These are phyloP conservation scores for Lactarius tabidus DNA, from an alignment of 768 basidiomycete genomes.

Conservation along the genomic window DNA sequence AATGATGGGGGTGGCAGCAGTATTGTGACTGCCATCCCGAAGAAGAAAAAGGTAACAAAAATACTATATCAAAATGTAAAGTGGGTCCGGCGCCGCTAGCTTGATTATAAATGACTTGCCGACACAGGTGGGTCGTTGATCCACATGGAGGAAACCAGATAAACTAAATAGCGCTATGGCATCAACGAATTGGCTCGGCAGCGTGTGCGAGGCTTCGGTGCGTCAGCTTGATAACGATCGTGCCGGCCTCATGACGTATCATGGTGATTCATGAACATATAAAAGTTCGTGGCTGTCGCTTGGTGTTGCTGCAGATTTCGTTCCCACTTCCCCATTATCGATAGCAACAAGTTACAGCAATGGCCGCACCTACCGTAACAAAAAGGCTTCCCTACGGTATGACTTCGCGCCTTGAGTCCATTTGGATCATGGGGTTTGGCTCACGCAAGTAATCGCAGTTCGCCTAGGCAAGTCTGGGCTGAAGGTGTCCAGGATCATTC, in stretches of 20 bases:
- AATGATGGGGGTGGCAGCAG: too few relatives aligned
- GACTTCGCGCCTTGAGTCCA: not conserved
- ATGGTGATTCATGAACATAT: not conserved
- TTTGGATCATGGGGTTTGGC: not conserved
- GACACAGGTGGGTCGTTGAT: too few relatives aligned
- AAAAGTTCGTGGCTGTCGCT: not conserved
- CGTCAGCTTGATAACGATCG: not conserved
- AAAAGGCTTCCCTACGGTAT: conserved; percentile 17
- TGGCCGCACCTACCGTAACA: conserved; percentile 6
- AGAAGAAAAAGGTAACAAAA: too few relatives aligned
- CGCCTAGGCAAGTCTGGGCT: conserved; percentile 48
- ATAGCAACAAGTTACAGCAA: not conserved
- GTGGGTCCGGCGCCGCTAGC: too few relatives aligned
- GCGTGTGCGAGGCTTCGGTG: too few relatives aligned
- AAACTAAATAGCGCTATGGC: not conserved
- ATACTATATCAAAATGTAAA: too few relatives aligned
- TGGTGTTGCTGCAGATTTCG: not conserved
- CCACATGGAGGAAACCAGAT: not conserved
- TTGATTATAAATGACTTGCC: too few relatives aligned
- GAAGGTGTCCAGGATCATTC: conserved; percentile 61
- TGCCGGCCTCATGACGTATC: not conserved
- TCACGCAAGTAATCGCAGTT: conserved; percentile 17
- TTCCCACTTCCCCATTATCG: not conserved
- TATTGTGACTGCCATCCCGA: too few relatives aligned
- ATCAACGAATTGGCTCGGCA: too few relatives aligned